Evolutionary conservation across 768 basidiomycete genomes (phyloP).

Genomic region (Amanita thiersii): DNA sequence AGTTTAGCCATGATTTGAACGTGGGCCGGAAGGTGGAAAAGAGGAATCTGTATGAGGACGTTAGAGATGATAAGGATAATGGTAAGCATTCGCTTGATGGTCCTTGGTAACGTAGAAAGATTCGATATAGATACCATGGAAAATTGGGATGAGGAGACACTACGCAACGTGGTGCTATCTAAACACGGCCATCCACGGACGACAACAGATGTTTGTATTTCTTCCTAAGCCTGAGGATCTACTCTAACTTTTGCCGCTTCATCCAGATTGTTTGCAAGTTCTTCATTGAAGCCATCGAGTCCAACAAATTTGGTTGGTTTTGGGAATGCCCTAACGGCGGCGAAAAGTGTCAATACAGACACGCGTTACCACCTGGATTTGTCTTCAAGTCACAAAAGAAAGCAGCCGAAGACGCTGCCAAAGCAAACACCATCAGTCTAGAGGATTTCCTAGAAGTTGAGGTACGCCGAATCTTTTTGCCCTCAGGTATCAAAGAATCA

Average conservation of each 20-base stretch:
- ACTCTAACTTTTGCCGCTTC: not conserved
- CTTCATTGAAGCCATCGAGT: constrained; percentile 95
- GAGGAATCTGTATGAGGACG: constrained; percentile 90
- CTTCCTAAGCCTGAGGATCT: constrained; percentile 1
- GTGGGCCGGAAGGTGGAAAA: constrained; percentile 91
- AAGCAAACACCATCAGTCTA: constrained; percentile 80
- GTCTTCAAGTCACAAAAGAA: constrained; percentile 92
- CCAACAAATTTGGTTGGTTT: constrained; percentile 92
- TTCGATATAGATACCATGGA: constrained; percentile 86
- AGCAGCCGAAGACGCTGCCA: constrained; percentile 84
- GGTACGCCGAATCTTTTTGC: constrained; percentile 41
- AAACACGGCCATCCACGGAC: constrained; percentile 89
- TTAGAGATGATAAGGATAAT: constrained; percentile 66
- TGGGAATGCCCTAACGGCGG: constrained; percentile 86
- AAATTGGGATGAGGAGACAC: constrained; percentile 92
- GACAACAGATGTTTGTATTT: constrained; percentile 71
- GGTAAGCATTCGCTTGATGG: constrained; percentile 35
- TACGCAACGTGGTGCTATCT: constrained; percentile 77
- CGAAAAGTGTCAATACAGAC: constrained; percentile 85
- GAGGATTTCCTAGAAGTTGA: constrained; percentile 98
- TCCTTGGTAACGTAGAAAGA: not conserved
- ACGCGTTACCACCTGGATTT: constrained; percentile 94
- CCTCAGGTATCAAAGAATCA: constrained; percentile 1
- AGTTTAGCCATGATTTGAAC: constrained; percentile 92
- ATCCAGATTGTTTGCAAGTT: constrained; percentile 91